Base-by-base conservation (phyloP, 805 yeast genomes). In the Wickerhamiella australiensis region DNA sequence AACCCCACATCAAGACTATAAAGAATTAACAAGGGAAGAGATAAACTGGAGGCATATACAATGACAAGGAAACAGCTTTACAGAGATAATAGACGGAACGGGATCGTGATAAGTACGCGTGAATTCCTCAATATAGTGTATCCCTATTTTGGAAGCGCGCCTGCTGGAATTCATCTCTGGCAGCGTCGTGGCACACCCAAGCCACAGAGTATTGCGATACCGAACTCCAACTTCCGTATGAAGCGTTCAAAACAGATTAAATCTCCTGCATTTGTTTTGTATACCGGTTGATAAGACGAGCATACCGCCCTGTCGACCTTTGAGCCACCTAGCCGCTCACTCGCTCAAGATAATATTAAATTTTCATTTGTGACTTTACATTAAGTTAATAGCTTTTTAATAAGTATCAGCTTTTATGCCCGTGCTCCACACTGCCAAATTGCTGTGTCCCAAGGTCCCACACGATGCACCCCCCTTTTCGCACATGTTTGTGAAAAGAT, bases 401-500 rank as follows among this genome's bases (percentile, higher is more conserved):
- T n/a, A n/a, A n/a, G n/a, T n/a, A n/a, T n/a, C n/a, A n/a, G n/a
- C n/a, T n/a, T n/a, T n/a, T n/a, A n/a, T n/a, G n/a, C n/a, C n/a
- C n/a, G n/a, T n/a, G n/a, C n/a, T n/a, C n/a, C n/a, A n/a, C n/a
- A n/a, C n/a, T n/a, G n/a, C n/a, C n/a, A 6, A 9, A 29, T 29
- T 11, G 3, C 33, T 12, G 13, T n/a, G 33, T 11, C 33, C 33
- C 7, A 12, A 11, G 33, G 33, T 29, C 33, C 33, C 33, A 29
- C 33, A 29, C 13, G 33, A 29, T n/a, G n/a, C 9, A 29, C 33
- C 20, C 43, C 43, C 33, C 13, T 11, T 29, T 29, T 45, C 25
- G 21, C 26, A 23, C 41, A 42, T 47, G 46, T 42, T 41, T 21
- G 42, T 29, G 20, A 47, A 41, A 17, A n/a, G 50, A 20, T 23